Evolutionary conservation across 495 filamentous ascomycete genomes (phyloP).

Genomic region (Xylaria flabelliformis): DNA sequence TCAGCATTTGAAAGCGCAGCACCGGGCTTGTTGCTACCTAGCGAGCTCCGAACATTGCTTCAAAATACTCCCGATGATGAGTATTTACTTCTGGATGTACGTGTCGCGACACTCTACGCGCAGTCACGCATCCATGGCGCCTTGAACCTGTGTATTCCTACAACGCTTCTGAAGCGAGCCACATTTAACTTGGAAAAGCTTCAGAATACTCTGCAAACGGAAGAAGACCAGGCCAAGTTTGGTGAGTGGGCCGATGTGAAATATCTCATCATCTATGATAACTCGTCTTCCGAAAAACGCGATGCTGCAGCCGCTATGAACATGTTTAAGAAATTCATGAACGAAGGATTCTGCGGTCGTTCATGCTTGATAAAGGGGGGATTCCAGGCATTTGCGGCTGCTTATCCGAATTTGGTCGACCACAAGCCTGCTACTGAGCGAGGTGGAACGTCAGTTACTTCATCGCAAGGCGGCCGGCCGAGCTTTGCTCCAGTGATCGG

Average conservation of each 20-base stretch:
- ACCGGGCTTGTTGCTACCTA: constrained; percentile 65
- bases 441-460: constrained; percentile 52
- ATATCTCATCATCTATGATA: constrained; percentile 88
- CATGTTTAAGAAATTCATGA: constrained; percentile 89
- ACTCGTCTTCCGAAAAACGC: constrained; percentile 72
- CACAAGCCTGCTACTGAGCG: constrained; percentile 44
- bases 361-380: constrained; percentile 72
- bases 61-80: constrained; percentile 58
- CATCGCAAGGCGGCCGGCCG: constrained; percentile 41
- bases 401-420: constrained; percentile 58
- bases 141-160: constrained; percentile 93
- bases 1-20: constrained; percentile 51
- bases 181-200: constrained; percentile 93
- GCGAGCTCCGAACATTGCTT: constrained; percentile 72
- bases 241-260: constrained; percentile 73
- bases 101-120: constrained; percentile 82
- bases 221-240: constrained; percentile 75
- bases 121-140: constrained; percentile 76
- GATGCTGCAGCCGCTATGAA: constrained; percentile 80
- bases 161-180: constrained; percentile 86
- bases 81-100: constrained; percentile 82
- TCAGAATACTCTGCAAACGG: constrained; percentile 82
- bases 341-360: constrained; percentile 80
- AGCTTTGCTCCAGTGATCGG: constrained; percentile 79
- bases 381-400: constrained; percentile 57